Conservation (phyloP, 169 alveolate species). For the Plasmodium ovale region DNA sequence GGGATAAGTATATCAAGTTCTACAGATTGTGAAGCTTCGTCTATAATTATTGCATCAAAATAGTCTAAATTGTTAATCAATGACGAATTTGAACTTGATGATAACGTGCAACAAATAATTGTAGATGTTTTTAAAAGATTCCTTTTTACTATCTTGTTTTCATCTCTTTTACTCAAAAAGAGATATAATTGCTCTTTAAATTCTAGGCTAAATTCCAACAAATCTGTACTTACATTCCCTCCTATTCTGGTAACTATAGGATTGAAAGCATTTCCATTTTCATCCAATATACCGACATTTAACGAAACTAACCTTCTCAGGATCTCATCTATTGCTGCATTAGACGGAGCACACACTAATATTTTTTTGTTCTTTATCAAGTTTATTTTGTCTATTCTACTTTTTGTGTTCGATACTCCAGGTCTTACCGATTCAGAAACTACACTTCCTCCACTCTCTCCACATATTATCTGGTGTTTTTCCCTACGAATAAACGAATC, state of each 20-base stretch:
- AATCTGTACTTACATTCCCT: constrained; percentile 92
- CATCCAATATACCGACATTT: constrained; percentile 88
- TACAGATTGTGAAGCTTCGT: constrained; percentile 98
- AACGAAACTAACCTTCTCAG: constrained; percentile 90
- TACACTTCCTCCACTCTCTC: neutral
- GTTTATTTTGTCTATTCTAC: constrained; percentile 11
- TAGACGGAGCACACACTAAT: constrained; percentile 98
- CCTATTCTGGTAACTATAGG: constrained; percentile 94
- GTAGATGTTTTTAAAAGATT: constrained; percentile 88
- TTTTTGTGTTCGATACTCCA: neutral
- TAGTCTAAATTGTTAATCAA: constrained; percentile 76
- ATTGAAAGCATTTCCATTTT: constrained; percentile 86
- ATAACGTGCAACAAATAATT: constrained; percentile 92
- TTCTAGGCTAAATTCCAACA: constrained; percentile 89
- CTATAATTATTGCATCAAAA: constrained; percentile 97
- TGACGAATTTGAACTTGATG: constrained; percentile 93
- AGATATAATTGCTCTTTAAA: constrained; percentile 84
- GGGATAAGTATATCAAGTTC: constrained; percentile 87
- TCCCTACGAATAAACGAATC: no score
- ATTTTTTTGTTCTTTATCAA: constrained; percentile 80
- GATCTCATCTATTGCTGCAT: constrained; percentile 99
- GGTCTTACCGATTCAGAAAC: neutral
- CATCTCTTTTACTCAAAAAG: constrained; percentile 37
- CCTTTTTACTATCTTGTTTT: constrained; percentile 69
- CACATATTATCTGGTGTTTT: no score